phyloP scores from a whole-genome alignment of 2,329 filamentous ascomycete genomes.

The Colletotrichum lindemuthianum region DNA sequence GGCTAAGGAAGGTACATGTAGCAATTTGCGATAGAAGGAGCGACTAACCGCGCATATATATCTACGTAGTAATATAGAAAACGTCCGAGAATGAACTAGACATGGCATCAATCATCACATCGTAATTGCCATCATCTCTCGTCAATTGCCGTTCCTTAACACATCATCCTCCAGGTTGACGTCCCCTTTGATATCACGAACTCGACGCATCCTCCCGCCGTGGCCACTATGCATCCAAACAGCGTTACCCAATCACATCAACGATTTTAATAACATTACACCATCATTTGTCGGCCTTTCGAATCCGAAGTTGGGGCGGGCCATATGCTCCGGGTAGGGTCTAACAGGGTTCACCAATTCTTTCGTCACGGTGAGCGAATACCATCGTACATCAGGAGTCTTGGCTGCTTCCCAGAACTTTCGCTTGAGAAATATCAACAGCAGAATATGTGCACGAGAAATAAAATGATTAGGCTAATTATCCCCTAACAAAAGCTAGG shows the following conservation, averaged over 20 bases:
- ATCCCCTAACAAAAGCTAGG: neutral
- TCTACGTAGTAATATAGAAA: too few relatives aligned
- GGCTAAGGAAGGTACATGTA: too few relatives aligned
- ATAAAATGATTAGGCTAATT: neutral
- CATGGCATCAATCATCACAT: too few relatives aligned
- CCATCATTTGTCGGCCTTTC: neutral
- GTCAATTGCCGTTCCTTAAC: too few relatives aligned
- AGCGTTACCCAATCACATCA: neutral
- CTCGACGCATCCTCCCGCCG: too few relatives aligned
- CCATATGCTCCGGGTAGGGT: neutral
- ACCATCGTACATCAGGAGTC: neutral
- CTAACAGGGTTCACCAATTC: neutral
- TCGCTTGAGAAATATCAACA: too few relatives aligned
- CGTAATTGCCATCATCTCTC: too few relatives aligned
- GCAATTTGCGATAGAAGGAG: too few relatives aligned
- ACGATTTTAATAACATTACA: neutral
- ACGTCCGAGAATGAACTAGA: too few relatives aligned
- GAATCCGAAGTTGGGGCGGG: neutral
- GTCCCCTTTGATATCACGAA: too few relatives aligned
- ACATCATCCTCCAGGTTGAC: too few relatives aligned
- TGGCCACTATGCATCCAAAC: neutral
- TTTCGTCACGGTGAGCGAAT: neutral
- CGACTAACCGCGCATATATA: too few relatives aligned
- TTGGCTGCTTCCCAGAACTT: neutral
- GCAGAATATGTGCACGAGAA: neutral